These are phyloP conservation scores for Geosmithia putterillii DNA, from an alignment of 2,329 filamentous ascomycete genomes.

Conservation along the genomic window DNA sequence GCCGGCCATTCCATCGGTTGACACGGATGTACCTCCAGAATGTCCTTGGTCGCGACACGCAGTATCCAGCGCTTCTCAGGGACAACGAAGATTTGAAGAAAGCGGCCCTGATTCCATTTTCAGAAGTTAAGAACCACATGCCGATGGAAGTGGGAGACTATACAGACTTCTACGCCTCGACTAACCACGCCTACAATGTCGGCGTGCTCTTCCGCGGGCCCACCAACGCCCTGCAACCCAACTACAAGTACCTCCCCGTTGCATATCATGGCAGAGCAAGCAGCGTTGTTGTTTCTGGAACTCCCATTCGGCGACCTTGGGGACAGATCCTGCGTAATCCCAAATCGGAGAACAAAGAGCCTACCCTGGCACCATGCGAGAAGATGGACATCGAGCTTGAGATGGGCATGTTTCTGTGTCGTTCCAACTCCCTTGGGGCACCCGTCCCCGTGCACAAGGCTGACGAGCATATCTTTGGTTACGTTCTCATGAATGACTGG, in stretches of 20 bases:
- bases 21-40: conserved; percentile 59
- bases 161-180: conserved; percentile 73
- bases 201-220: conserved; percentile 63
- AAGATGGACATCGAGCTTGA: conserved; percentile 69
- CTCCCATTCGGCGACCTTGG: conserved; percentile 57
- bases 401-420: conserved; percentile 62
- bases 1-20: conserved; percentile 55
- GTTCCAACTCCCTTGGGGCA: conserved; percentile 51
- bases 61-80: conserved; percentile 16
- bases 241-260: conserved; percentile 70
- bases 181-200: conserved; percentile 62
- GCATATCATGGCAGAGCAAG: conserved; percentile 72
- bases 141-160: conserved; percentile 73
- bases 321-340: conserved; percentile 52
- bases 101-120: conserved; percentile 13
- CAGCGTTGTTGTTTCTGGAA: conserved; percentile 63
- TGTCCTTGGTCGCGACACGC: conserved; percentile 42
- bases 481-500: conserved; percentile 50
- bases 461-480: conserved; percentile 31
- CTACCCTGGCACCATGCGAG: conserved; percentile 45
- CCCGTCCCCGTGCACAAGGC: conserved; percentile 56
- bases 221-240: conserved; percentile 63
- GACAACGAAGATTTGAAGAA: conserved; percentile 20
- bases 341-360: conserved; percentile 38
- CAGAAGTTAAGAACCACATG: conserved; percentile 52